A percentile compares a stretch with the other conserved stretches of the same genome.
Conservation (phyloP, 306 rosid species). For the Quercus cerris region DNA sequence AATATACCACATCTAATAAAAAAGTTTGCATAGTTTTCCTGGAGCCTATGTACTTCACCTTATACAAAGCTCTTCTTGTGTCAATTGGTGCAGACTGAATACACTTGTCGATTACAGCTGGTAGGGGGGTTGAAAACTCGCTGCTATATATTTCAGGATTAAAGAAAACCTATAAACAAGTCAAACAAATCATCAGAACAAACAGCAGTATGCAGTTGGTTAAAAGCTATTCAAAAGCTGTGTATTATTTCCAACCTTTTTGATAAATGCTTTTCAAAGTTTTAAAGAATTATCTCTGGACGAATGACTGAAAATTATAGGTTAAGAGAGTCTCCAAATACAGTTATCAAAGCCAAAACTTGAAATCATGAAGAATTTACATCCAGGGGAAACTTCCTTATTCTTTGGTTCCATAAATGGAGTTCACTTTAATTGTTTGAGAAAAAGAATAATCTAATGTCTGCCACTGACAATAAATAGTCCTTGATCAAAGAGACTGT, state of each 20-base stretch:
- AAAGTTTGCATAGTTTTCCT: conserved; percentile 12
- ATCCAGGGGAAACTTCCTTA: conserved; percentile 18
- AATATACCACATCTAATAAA: neutral
- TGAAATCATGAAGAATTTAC: neutral
- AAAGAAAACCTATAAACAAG: conserved; percentile 69
- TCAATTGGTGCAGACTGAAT: conserved; percentile 99
- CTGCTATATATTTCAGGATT: conserved; percentile 95
- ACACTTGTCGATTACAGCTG: conserved; percentile 89
- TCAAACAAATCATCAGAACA: conserved; percentile 3
- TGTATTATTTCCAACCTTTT: neutral
- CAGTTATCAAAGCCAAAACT: conserved; percentile 4
- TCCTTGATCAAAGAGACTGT: neutral
- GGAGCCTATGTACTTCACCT: conserved; percentile 46
- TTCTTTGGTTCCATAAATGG: conserved; percentile 3
- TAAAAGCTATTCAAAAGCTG: neutral
- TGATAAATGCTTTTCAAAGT: neutral
- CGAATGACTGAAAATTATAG: neutral
- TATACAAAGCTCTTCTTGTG: conserved; percentile 93
- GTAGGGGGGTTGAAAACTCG: conserved; percentile 79
- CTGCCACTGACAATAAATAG: neutral
- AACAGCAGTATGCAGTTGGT: neutral
- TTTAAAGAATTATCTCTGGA: neutral
- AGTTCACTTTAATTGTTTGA: neutral
- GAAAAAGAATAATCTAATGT: neutral
- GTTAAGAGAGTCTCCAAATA: neutral